phyloP scores from a whole-genome alignment of 257 asterid species.

The Thymus mandschuricus region DNA sequence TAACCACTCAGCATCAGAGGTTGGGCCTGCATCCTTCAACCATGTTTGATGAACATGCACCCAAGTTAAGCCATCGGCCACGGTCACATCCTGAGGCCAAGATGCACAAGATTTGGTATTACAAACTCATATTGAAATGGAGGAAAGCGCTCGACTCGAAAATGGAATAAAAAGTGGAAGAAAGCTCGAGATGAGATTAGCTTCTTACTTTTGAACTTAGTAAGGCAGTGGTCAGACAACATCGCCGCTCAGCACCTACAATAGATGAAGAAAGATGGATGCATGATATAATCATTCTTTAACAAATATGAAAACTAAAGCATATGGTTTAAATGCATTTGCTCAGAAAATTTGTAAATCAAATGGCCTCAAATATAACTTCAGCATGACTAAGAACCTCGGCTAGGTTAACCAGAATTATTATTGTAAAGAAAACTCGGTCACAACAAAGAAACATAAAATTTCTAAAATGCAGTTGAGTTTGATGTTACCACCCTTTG shows the following conservation, averaged over 20 bases:
- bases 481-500: not conserved
- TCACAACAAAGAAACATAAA: not conserved
- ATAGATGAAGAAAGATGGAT: conserved; percentile 1
- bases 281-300: not conserved
- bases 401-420: not conserved
- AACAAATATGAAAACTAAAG: not conserved
- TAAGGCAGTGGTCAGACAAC: conserved; percentile 63
- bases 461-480: not conserved
- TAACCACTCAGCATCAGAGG: conserved; percentile 51
- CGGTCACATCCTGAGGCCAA: conserved; percentile 60
- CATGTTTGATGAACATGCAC: conserved; percentile 82
- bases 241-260: conserved; percentile 64
- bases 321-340: not conserved
- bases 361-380: not conserved
- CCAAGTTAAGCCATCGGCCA: conserved; percentile 77
- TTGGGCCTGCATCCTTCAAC: conserved; percentile 65
- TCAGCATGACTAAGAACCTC: not conserved
- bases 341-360: not conserved
- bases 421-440: not conserved
- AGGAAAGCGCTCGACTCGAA: no score
- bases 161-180: not conserved
- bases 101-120: not conserved
- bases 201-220: conserved; percentile 75
- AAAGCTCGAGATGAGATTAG: conserved; percentile 1
- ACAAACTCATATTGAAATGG: not conserved